Percentiles rank a stretch among this genome's conserved stretches.
phyloP scores from a whole-genome alignment of 2,329 filamentous ascomycete species.

The Colletotrichum trifolii region DNA sequence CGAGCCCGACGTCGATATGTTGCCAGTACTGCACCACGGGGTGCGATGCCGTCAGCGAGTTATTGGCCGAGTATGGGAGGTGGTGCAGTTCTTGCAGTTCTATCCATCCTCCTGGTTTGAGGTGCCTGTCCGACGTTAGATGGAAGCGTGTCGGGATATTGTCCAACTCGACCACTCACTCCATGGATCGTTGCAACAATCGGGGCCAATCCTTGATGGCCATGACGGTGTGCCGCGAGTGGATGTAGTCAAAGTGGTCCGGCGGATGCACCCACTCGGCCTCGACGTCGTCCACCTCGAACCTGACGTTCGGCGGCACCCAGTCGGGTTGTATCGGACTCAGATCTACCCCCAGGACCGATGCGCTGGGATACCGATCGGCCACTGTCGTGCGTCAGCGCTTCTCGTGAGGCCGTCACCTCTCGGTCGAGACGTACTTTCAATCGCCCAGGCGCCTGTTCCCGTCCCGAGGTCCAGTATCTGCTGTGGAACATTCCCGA shows the following conservation, averaged over 20 bases:
- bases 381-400: slow-evolving; percentile 30
- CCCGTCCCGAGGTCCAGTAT: slow-evolving; percentile 69
- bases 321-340: slow-evolving; percentile 68
- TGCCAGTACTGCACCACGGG: slow-evolving; percentile 60
- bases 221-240: slow-evolving; percentile 67
- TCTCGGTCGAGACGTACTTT: slow-evolving; percentile 49
- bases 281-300: slow-evolving; percentile 69
- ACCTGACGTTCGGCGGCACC: slow-evolving; percentile 66
- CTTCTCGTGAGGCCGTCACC: slow-evolving; percentile 14
- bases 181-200: slow-evolving; percentile 57
- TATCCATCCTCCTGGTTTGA: slow-evolving; percentile 66
- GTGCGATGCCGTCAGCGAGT: slow-evolving; percentile 51
- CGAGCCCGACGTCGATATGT: slow-evolving; percentile 56
- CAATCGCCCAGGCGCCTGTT: slow-evolving; percentile 70
- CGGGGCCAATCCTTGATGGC: slow-evolving; percentile 66
- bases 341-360: slow-evolving; percentile 63
- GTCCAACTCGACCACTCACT: slow-evolving; percentile 49
- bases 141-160: neutral
- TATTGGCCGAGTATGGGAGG: slow-evolving; percentile 56
- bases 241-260: slow-evolving; percentile 70
- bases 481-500: slow-evolving; percentile 58
- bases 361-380: slow-evolving; percentile 53
- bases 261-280: slow-evolving; percentile 64
- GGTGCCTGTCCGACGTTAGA: slow-evolving; percentile 49
- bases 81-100: slow-evolving; percentile 67